Conservation (phyloP, 305 asterid species). For the Fraxinus angustifolia region DNA sequence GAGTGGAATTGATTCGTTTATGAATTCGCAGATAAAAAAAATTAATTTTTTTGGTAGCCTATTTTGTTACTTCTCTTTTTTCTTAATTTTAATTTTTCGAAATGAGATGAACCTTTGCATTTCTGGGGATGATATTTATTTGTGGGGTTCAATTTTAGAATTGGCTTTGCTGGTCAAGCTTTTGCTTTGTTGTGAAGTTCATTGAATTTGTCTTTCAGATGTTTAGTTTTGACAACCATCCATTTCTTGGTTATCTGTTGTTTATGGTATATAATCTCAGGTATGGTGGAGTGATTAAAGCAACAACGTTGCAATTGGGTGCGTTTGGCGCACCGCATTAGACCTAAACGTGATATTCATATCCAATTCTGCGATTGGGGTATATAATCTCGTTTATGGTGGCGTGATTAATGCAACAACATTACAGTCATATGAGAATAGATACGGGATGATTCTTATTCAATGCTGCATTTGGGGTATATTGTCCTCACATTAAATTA, state of each 20-base stretch:
- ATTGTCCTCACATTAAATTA: not conserved
- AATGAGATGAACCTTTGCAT: slow-evolving; percentile 3
- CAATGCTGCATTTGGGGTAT: not conserved
- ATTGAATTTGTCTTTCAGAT: not conserved
- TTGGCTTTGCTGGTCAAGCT: not conserved
- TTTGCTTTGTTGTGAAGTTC: not conserved
- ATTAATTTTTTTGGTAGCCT: not conserved
- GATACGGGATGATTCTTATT: not conserved
- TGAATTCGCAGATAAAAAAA: not conserved
- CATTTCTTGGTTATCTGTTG: not conserved
- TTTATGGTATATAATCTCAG: not conserved
- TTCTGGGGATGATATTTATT: not conserved
- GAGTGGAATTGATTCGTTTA: slow-evolving; percentile 11
- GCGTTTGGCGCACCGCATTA: not conserved
- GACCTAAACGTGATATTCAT: not conserved
- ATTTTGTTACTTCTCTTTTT: not conserved
- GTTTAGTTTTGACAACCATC: not conserved
- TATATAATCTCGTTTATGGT: not conserved
- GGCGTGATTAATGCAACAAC: not conserved
- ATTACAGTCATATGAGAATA: not conserved
- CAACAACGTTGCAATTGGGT: not conserved
- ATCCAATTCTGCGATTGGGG: not conserved
- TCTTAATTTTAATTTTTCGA: not conserved
- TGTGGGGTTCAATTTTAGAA: slow-evolving; percentile 5
- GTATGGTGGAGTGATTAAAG: not conserved